Evolutionary conservation across 2,329 filamentous ascomycete species (phyloP).

Genomic region (Fusarium coffeatum): DNA sequence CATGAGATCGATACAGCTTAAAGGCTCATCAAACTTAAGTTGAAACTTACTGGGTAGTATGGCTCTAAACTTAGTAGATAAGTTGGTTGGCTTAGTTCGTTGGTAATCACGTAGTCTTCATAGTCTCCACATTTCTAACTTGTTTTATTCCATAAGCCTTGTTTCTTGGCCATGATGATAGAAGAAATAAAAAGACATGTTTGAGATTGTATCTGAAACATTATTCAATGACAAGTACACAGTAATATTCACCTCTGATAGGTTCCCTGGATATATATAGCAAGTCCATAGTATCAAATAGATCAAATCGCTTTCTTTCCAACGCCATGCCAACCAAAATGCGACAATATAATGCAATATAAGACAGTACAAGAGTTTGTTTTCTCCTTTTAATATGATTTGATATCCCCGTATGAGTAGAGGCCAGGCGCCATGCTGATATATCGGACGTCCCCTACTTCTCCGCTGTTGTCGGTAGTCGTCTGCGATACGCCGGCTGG

Average conservation of each 20-base stretch:
- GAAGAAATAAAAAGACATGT: not conserved
- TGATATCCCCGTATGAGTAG: slow-evolving; percentile 44
- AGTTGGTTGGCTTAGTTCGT: not conserved
- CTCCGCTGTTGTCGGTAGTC: slow-evolving; percentile 24
- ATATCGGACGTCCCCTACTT: slow-evolving; percentile 30
- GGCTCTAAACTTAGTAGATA: slow-evolving; percentile 17
- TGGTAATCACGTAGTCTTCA: not conserved
- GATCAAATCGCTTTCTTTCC: slow-evolving; percentile 21
- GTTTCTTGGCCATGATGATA: not conserved
- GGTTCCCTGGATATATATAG: not conserved
- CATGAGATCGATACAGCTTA: slow-evolving; percentile 2
- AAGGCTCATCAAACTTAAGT: slow-evolving; percentile 12
- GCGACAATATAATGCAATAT: not conserved
- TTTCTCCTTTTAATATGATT: slow-evolving; percentile 35
- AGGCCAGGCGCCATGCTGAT: slow-evolving; percentile 46
- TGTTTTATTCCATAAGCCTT: not conserved
- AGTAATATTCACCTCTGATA: not conserved
- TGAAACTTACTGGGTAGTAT: slow-evolving; percentile 7
- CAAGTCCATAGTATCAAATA: not conserved
- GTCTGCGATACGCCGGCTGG: slow-evolving; percentile 15
- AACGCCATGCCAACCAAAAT: slow-evolving; percentile 35
- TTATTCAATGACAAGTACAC: not conserved
- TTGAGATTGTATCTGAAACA: not conserved
- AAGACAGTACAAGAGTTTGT: not conserved
- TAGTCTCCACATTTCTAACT: slow-evolving; percentile 29